phyloP scores from a whole-genome alignment of 805 yeast species.

The Zygotorulaspora danielsina region DNA sequence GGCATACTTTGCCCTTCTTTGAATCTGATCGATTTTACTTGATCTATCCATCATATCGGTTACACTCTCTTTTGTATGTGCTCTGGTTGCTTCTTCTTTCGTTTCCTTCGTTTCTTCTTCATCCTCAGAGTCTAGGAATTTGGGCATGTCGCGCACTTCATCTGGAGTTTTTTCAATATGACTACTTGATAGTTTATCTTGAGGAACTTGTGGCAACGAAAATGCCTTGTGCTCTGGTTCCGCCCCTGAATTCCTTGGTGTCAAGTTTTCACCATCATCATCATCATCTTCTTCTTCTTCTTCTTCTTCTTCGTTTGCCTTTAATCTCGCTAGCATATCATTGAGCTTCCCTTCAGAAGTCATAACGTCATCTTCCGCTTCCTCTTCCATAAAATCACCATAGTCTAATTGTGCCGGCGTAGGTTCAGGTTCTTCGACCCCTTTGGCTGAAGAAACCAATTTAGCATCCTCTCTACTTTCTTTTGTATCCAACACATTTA shows the following conservation, averaged over 20 bases:
- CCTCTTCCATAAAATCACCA: slow-evolving; percentile 4
- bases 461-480: background rate
- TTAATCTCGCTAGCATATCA: slow-evolving; percentile 9
- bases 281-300: slow-evolving; percentile 1
- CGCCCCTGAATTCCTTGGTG: background rate
- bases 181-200: background rate
- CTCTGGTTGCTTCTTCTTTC: background rate
- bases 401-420: slow-evolving; percentile 7
- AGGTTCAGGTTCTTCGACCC: background rate
- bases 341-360: slow-evolving; percentile 8
- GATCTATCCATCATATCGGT: slow-evolving; percentile 49
- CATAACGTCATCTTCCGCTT: slow-evolving; percentile 1
- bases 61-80: slow-evolving; percentile 39
- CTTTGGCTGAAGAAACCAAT: background rate
- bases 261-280: background rate
- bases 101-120: slow-evolving; percentile 3
- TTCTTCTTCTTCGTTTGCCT: slow-evolving; percentile 7
- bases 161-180: background rate
- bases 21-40: slow-evolving; percentile 55
- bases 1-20: slow-evolving; percentile 69
- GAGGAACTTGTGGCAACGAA: slow-evolving; percentile 5
- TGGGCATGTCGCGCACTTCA: slow-evolving; percentile 10
- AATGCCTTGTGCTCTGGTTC: background rate
- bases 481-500: too few relatives aligned
- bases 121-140: slow-evolving; percentile 7